Conservation (phyloP, 306 rosid species). For the Carpinus fangiana region DNA sequence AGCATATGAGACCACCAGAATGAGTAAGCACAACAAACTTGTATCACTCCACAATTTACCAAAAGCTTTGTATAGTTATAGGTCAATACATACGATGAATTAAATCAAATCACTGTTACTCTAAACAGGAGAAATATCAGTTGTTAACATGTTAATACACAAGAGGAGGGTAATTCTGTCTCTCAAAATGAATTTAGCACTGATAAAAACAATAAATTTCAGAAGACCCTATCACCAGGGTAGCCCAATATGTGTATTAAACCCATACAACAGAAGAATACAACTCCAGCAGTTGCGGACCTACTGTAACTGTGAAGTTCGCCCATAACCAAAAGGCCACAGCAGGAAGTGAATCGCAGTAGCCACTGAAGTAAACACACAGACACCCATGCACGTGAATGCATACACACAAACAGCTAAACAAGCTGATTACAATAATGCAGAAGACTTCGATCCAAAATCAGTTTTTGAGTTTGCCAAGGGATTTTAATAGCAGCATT, state of each 20-base stretch:
- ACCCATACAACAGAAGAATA: background rate
- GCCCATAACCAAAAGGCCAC: background rate
- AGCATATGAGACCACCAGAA: slow-evolving; percentile 33
- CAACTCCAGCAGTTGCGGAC: background rate
- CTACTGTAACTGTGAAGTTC: background rate
- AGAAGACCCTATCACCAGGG: background rate
- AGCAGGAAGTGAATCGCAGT: background rate
- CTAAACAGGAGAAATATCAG: slow-evolving; percentile 17
- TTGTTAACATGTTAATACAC: slow-evolving; percentile 12
- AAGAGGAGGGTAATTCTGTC: slow-evolving; percentile 10
- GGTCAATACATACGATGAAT: background rate
- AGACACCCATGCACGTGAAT: background rate
- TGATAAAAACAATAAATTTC: background rate
- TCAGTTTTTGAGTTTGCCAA: background rate
- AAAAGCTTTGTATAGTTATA: background rate
- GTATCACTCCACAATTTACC: slow-evolving; percentile 13
- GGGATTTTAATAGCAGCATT: background rate
- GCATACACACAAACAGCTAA: background rate
- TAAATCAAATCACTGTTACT: slow-evolving; percentile 9
- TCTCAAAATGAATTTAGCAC: background rate
- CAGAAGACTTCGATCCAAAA: background rate
- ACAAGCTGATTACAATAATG: background rate
- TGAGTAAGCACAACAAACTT: slow-evolving; percentile 15
- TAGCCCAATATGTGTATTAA: background rate
- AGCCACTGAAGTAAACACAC: background rate